Evolutionary conservation across 768 basidiomycete species (phyloP).

Genomic region (Pulveroboletus sp.): DNA sequence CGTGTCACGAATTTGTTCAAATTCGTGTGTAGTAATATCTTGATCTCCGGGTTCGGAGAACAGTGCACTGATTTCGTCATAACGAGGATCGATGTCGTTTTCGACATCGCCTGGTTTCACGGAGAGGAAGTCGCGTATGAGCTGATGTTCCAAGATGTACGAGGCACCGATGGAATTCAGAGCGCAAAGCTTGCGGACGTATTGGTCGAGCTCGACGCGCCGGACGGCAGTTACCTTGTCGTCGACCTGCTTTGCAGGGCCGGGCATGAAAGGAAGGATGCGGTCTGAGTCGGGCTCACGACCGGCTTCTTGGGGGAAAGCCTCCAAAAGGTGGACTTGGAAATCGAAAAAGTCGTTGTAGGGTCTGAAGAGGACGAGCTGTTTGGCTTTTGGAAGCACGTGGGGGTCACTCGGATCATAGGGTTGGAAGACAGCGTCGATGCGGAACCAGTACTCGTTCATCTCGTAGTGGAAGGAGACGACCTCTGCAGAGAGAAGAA

Average conservation of each 20-base stretch:
- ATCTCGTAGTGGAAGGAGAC: slow-evolving; percentile 97
- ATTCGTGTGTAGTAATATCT: slow-evolving; percentile 37
- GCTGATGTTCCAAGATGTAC: slow-evolving; percentile 75
- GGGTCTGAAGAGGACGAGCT: slow-evolving; percentile 86
- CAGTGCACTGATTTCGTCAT: slow-evolving; percentile 55
- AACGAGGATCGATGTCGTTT: slow-evolving; percentile 57
- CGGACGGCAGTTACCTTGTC: slow-evolving; percentile 78
- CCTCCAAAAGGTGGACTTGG: slow-evolving; percentile 82
- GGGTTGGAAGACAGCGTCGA: slow-evolving; percentile 86
- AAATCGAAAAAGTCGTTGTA: slow-evolving; percentile 99
- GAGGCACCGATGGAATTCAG: slow-evolving; percentile 64
- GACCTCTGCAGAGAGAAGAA: slow-evolving; percentile 82
- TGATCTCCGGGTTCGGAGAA: slow-evolving; percentile 34
- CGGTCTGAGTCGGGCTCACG: slow-evolving; percentile 60
- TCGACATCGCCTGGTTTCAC: slow-evolving; percentile 84
- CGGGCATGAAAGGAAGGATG: slow-evolving; percentile 96
- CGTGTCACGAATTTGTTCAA: too few species aligned
- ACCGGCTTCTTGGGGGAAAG: slow-evolving; percentile 90
- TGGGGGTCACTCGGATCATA: slow-evolving; percentile 58
- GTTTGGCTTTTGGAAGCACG: slow-evolving; percentile 60
- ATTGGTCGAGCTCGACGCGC: slow-evolving; percentile 81
- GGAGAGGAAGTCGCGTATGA: slow-evolving; percentile 80
- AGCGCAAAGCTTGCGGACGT: slow-evolving; percentile 75
- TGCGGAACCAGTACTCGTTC: slow-evolving; percentile 96
- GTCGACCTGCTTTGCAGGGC: slow-evolving; percentile 81